Percentiles rank a stretch among this genome's conserved stretches.
These are phyloP conservation scores for Coemansia sp. DNA, from an alignment of 192 early-diverging fungal species.

Conservation along the genomic window DNA sequence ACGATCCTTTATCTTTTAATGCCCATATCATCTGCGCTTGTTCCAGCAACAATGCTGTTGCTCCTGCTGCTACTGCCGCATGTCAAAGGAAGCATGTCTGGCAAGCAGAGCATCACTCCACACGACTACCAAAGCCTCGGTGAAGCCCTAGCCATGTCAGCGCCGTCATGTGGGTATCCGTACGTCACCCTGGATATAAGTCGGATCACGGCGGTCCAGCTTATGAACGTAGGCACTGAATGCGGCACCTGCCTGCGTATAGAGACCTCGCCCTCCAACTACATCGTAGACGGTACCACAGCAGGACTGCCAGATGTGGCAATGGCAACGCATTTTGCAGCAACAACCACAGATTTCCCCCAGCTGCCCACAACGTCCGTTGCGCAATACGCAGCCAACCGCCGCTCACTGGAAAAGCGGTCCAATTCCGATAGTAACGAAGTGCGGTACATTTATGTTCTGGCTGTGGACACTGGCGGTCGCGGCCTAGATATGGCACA, in stretches of 20 bases:
- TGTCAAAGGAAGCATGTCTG: conserved; percentile 22
- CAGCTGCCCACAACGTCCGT: conserved; percentile 31
- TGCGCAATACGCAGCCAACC: neutral
- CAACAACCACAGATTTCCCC: conserved; percentile 27
- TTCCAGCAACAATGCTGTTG: neutral
- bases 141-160: conserved; percentile 39
- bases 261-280: conserved; percentile 24
- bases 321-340: conserved; percentile 44
- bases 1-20: too few species aligned
- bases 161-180: conserved; percentile 57
- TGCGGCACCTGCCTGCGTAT: conserved; percentile 58
- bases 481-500: conserved; percentile 55
- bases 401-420: conserved; percentile 5
- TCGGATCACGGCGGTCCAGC: conserved; percentile 56
- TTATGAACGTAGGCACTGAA: conserved; percentile 31
- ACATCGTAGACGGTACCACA: conserved; percentile 30
- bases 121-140: conserved; percentile 55
- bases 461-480: conserved; percentile 59
- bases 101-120: conserved; percentile 48
- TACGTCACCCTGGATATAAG: conserved; percentile 55
- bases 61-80: neutral
- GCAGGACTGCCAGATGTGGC: conserved; percentile 31
- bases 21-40: neutral
- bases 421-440: conserved; percentile 6
- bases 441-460: conserved; percentile 46